Evolutionary conservation across 129 eudicot genomes (phyloP), one percentile per base, ranked within the genome.

Genomic region (sunflower (Helianthus annuus)): DNA sequence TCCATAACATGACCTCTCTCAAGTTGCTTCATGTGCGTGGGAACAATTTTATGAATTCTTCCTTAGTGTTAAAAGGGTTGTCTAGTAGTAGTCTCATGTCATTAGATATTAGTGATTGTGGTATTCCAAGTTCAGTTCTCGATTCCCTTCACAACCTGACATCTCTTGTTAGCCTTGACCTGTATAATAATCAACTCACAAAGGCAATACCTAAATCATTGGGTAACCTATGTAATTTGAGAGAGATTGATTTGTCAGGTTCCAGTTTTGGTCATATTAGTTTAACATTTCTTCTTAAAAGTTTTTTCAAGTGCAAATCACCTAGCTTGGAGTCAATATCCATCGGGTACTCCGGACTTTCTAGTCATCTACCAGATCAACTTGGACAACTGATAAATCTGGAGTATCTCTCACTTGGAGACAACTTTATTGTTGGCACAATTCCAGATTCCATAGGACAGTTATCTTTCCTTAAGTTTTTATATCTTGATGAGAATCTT

Each of bases 91-190:
- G 13, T 32, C 62, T 69, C 49, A 5, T 69, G 0, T 69, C 11
- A 0, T 9, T 69, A 69, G 51, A 52, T 69, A 69, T 52, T 34
- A 10, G 49, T 15, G 0, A 0, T 0, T 69, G 73, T 69, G 32
- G 32, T 34, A 8, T 52, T 51, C 9, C 73, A 54, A 69, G 62
- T 52, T 34, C 10, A 10, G 17, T 36, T 12, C 63, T 69, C 10
- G 49, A 69, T 15, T 14, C 36, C 29, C 73, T 69, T 59, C 73
- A 5, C 51, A 69, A 69, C 51, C 10, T 69, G 73, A 69, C 73
- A 7, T 69, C 62, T 52, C 62, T 52, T 34, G 15, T 52, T 51
- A 69, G 11, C 34, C 62, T 68, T 49, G 60, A 68, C n/a, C 10
- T 68, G 4, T 0, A 4, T 34, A 69, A 69, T 52, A 49, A n/a